A percentile compares a stretch with the other conserved stretches of the same genome.
Evolutionary conservation across 805 yeast species (phyloP).

Genomic region (Candida dajiaensis): DNA sequence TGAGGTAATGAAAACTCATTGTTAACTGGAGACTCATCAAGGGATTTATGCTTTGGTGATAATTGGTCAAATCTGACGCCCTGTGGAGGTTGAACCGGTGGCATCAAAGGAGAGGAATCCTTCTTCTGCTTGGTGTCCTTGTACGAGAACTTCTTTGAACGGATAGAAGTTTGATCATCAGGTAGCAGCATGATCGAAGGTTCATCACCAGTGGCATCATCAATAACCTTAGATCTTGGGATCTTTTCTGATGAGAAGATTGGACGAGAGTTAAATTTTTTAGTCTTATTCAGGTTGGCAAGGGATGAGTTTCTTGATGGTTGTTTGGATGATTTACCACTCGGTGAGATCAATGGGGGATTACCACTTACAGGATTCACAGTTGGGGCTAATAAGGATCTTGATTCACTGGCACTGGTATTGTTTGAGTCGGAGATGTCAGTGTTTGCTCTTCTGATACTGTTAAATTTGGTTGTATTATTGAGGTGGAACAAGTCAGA

Average conservation of each 20-base stretch:
- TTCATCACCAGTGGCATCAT: slow-evolving; percentile 62
- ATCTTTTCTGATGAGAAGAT: slow-evolving; percentile 66
- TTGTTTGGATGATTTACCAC: not conserved
- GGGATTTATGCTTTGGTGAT: slow-evolving; percentile 2
- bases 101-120: not conserved
- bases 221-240: slow-evolving; percentile 61
- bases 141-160: slow-evolving; percentile 8
- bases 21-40: slow-evolving; percentile 1
- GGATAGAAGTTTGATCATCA: slow-evolving; percentile 25
- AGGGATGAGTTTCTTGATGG: slow-evolving; percentile 2
- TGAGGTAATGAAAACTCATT: not conserved
- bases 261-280: slow-evolving; percentile 35
- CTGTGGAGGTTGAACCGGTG: not conserved
- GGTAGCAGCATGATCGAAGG: slow-evolving; percentile 60
- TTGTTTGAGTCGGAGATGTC: not conserved
- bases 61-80: slow-evolving; percentile 1
- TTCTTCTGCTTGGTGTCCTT: not conserved
- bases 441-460: not conserved
- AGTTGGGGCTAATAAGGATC: not conserved
- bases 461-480: not conserved
- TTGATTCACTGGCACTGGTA: not conserved
- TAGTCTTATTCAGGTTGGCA: slow-evolving; percentile 9
- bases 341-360: not conserved
- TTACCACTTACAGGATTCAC: not conserved
- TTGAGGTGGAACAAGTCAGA: slow-evolving; percentile 6